Base-by-base conservation (phyloP, 2,329 filamentous ascomycete species). In the Fonsecaea nubica region DNA sequence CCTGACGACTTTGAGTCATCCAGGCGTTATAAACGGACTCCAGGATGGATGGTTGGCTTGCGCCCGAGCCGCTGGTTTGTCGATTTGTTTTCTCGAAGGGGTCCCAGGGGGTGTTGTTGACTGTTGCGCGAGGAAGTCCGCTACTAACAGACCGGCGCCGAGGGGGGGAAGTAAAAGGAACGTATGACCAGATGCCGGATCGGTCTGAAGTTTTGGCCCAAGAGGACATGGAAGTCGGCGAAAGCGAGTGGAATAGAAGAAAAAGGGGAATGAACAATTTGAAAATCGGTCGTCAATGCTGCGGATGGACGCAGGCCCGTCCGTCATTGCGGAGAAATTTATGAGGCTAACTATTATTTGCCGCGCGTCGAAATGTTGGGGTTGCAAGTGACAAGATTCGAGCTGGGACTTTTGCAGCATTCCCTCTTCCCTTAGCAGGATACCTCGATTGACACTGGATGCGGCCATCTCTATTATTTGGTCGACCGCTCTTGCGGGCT, bases 1-100 rank as follows among this genome's bases (percentile, higher is more conserved):
- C 79, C 75, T 85, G 81, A 78, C 87, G 85, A 70, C 83, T 85
- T 80, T 87, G 86, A 73, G 86, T 86, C 87, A 89, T 89, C 72
- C 80, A 81, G 73, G 78, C 77, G 76, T 78, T 74, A 75, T 81
- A 81, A 74, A 78, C 72, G 71, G 79, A 78, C 72, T 78, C 77
- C 78, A 81, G 74, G 71, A 69, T 80, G 72, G 76, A 77, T 75
- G 72, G 74, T 68, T 75, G 68, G 60, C 56, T 63, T 25, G 9
- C 32, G 62, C 64, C 64, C 36, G 57, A 64, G 30, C 55, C 62
- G 54, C 42, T 62, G 21, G 62, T 74, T 71, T 81, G 80, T 70
- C 81, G 76, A 69, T 80, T 78, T 54, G 79, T 74, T 71, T 84
- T 83, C 15, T 83, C 79, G 74, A 81, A 79, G 54, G 79, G 79